These are phyloP conservation scores for Saccharomycopsis capsularis DNA, from an alignment of 805 yeast species.

Conservation along the genomic window DNA sequence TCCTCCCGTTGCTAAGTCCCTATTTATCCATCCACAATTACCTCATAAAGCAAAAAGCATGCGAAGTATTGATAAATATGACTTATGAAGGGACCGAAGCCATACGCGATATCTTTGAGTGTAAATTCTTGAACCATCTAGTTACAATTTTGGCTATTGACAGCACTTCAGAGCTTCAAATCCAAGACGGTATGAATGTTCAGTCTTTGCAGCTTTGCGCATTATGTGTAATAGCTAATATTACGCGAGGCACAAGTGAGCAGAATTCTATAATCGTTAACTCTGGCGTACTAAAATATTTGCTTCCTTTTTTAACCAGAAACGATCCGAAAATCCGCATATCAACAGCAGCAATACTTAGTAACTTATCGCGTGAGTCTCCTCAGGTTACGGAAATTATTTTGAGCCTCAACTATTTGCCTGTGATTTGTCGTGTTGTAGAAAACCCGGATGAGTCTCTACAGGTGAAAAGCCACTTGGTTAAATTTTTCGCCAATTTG, in stretches of 20 bases:
- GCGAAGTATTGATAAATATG: slow-evolving; percentile 18
- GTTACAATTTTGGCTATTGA: slow-evolving; percentile 6
- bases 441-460: slow-evolving; percentile 8
- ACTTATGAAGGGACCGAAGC: slow-evolving; percentile 11
- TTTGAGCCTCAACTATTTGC: slow-evolving; percentile 3
- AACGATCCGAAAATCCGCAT: slow-evolving; percentile 2
- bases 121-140: slow-evolving; percentile 1
- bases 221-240: slow-evolving; percentile 16
- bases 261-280: slow-evolving; percentile 12
- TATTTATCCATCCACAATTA: slow-evolving; percentile 12
- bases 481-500: slow-evolving; percentile 12
- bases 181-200: slow-evolving; percentile 8
- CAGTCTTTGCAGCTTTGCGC: slow-evolving; percentile 16
- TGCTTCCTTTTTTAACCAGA: slow-evolving; percentile 2
- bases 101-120: slow-evolving; percentile 9
- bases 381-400: slow-evolving; percentile 1
- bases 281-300: slow-evolving; percentile 9
- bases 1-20: slow-evolving; percentile 10
- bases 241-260: slow-evolving; percentile 15
- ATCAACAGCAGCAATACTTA: slow-evolving; percentile 11
- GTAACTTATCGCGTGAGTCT: slow-evolving; percentile 11
- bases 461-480: slow-evolving; percentile 7
- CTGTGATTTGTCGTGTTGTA: slow-evolving; percentile 6
- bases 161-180: neutral
- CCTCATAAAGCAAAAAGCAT: slow-evolving; percentile 11